Base-by-base conservation (phyloP, 345 rosid genomes). In the Brassica carinata region DNA sequence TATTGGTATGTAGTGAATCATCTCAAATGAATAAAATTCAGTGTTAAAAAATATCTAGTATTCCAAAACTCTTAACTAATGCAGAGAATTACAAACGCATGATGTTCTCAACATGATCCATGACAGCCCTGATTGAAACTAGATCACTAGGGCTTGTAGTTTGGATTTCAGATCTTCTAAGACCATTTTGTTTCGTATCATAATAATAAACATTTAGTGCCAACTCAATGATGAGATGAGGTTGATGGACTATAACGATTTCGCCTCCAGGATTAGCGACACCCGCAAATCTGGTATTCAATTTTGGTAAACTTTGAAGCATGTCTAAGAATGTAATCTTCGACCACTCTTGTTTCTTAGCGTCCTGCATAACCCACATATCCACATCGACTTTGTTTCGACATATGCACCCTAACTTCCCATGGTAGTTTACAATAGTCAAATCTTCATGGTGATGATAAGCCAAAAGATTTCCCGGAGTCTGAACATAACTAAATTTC, bases 321-420 rank as follows among this genome's bases (percentile, higher is more conserved):
- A 72, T 38, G 63, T 9, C 5, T 10, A 30, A 5, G 38, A 75
- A 75, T 1, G 48, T 67, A 36, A 67, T 2, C 33, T 58, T 67
- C 0, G 66, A 67, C 79, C 78, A 74, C 1, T 74, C 71, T 64
- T 74, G 48, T 48, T 75, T 75, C 48, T 48, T 34, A 43, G n/a
- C 58, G 40, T 67, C 29, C 26, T 55, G 30, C 58, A 67, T 23
- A 57, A 74, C 17, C 33, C 63, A 74, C 33, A 74, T 1, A 67
- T 74, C 62, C 33, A 64, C 8, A 29, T 26, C 68, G 34, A 19
- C 0, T 57, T 18, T 55, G 61, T 4, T 8, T 18, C 2, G 7
- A 67, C 17, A 14, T 67, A 76, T n/a, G 19, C 40, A 67, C 67
- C 59, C 79, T 76, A 76, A 76, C 73, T 67, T 76, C 67, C 67